Evolutionary conservation across 345 rosid genomes (phyloP).

Genomic region (Citrus mangshanensis): DNA sequence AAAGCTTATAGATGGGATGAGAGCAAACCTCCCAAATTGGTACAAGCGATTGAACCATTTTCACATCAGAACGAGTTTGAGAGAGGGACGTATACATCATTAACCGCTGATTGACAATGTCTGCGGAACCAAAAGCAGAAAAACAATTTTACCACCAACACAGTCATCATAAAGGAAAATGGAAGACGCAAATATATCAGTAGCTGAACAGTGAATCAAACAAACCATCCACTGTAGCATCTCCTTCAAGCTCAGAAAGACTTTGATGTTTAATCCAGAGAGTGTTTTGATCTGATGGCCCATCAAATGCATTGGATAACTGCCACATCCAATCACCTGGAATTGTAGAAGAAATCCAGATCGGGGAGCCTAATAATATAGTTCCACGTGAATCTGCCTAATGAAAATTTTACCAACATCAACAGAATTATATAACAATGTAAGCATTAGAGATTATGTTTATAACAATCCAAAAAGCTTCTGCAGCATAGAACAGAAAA

Average conservation of each 20-base stretch:
- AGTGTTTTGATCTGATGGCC: conserved; percentile 36
- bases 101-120: conserved; percentile 70
- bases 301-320: conserved; percentile 38
- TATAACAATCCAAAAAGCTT: not conserved
- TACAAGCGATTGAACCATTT: conserved; percentile 93
- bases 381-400: conserved; percentile 57
- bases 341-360: conserved; percentile 73
- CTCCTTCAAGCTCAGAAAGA: conserved; percentile 93
- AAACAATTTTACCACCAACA: conserved; percentile 10
- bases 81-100: conserved; percentile 69
- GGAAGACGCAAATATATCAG: not conserved
- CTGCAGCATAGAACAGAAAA: conserved; percentile 3
- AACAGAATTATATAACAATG: conserved; percentile 10
- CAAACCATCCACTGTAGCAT: conserved; percentile 69
- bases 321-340: conserved; percentile 83
- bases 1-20: conserved; percentile 7
- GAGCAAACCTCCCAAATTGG: conserved; percentile 95
- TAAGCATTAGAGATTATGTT: not conserved
- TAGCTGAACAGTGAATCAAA: conserved; percentile 11
- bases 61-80: conserved; percentile 64
- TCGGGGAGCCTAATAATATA: conserved; percentile 39
- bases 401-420: conserved; percentile 23
- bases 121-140: conserved; percentile 41
- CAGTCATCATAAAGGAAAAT: conserved; percentile 9
- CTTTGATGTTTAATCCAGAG: conserved; percentile 58